These are phyloP conservation scores for Coemansia sp. DNA, from an alignment of 192 early-diverging fungal species.

Conservation along the genomic window DNA sequence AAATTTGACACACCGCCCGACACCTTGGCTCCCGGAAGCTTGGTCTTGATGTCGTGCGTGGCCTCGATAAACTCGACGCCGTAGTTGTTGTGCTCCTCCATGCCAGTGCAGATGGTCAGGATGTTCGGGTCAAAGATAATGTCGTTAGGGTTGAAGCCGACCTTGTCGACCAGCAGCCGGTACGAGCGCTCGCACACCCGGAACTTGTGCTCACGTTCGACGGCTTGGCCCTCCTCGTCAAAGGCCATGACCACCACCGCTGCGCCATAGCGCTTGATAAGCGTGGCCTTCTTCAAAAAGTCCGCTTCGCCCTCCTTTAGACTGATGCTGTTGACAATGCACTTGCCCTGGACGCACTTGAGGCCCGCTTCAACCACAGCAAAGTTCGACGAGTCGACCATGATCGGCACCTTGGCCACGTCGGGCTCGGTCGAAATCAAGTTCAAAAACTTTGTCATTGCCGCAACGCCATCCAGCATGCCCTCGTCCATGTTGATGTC, in stretches of 20 bases:
- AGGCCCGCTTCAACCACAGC: constrained; percentile 93
- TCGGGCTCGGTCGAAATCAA: constrained; percentile 93
- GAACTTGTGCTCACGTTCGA: constrained; percentile 76
- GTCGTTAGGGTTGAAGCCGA: constrained; percentile 82
- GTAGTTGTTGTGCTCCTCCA: constrained; percentile 98
- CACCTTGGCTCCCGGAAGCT: constrained; percentile 85
- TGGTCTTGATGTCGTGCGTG: constrained; percentile 67
- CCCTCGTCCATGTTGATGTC: constrained; percentile 98
- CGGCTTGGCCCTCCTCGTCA: constrained; percentile 92
- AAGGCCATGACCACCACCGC: constrained; percentile 98
- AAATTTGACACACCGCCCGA: constrained; percentile 96
- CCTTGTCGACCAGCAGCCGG: constrained; percentile 74
- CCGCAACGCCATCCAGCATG: constrained; percentile 87
- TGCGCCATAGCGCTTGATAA: constrained; percentile 87
- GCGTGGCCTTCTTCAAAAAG: constrained; percentile 84
- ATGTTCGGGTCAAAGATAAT: constrained; percentile 94
- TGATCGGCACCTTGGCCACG: constrained; percentile 79
- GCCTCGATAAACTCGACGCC: constrained; percentile 91
- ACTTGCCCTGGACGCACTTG: constrained; percentile 95
- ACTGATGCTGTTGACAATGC: constrained; percentile 96
- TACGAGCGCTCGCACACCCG: constrained; percentile 89
- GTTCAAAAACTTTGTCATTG: constrained; percentile 93
- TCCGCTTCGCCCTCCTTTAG: constrained; percentile 93
- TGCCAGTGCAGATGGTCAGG: constrained; percentile 90
- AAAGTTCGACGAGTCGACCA: constrained; percentile 98